phyloP scores from a whole-genome alignment of 1,284 basidiomycete genomes.

The Phellopilus nigrolimitatus region DNA sequence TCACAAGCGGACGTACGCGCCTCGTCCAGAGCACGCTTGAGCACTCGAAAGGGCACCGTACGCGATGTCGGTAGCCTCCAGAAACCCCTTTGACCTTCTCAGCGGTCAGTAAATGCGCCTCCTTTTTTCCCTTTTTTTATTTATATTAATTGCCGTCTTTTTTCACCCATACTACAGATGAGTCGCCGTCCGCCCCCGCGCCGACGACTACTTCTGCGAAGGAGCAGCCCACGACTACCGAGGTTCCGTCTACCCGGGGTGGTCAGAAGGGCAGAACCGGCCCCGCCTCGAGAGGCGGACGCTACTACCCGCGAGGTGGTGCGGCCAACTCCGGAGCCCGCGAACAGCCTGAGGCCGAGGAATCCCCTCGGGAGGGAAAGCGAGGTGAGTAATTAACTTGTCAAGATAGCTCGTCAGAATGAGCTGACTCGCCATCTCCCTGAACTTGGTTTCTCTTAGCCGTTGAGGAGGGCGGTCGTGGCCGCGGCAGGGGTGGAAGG shows the following conservation, averaged over 20 bases:
- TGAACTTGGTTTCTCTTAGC: conserved; percentile 28
- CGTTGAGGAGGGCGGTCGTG: conserved; percentile 43
- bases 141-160: conserved; percentile 23
- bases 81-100: conserved; percentile 77
- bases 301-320: conserved; percentile 71
- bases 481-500: conserved; percentile 39
- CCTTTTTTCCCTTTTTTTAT: conserved; percentile 15
- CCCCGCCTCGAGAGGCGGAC: conserved; percentile 65
- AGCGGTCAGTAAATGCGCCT: conserved; percentile 46
- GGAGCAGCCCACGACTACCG: conserved; percentile 1
- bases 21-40: conserved; percentile 15
- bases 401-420: neutral
- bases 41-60: conserved; percentile 52
- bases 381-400: conserved; percentile 10
- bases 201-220: conserved; percentile 30
- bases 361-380: conserved; percentile 22
- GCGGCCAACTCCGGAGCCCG: conserved; percentile 31
- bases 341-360: conserved; percentile 33
- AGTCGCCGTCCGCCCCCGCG: conserved; percentile 39
- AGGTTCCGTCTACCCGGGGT: conserved; percentile 25
- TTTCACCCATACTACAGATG: conserved; percentile 39
- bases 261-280: conserved; percentile 49
- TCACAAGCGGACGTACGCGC: neutral
- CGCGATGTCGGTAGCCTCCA: conserved; percentile 83
- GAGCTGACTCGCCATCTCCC: neutral